phyloP scores from a whole-genome alignment of 78 protist genomes.

The Chrysochromulina tobinii region DNA sequence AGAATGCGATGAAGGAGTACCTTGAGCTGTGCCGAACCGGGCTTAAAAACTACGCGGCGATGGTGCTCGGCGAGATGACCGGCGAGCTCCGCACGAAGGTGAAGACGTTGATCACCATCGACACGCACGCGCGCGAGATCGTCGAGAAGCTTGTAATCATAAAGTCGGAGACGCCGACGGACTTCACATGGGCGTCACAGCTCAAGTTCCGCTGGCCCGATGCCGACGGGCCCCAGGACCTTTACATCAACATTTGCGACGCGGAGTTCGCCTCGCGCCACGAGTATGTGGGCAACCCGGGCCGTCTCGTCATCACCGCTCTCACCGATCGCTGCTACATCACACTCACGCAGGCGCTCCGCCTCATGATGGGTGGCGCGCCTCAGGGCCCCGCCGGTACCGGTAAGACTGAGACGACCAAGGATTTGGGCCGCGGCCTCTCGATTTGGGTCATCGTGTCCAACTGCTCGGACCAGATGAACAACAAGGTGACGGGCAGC shows the following conservation, averaged over 20 bases:
- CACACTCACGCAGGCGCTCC: conserved; percentile 87
- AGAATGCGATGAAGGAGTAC: conserved; percentile 69
- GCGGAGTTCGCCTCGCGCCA: conserved; percentile 65
- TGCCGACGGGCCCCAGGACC: background rate
- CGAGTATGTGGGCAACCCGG: conserved; percentile 87
- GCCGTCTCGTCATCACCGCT: conserved; percentile 90
- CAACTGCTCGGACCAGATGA: conserved; percentile 90
- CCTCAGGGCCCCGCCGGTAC: conserved; percentile 97
- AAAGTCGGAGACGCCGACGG: conserved; percentile 27
- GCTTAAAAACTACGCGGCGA: conserved; percentile 22
- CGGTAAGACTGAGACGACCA: conserved; percentile 92
- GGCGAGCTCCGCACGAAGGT: conserved; percentile 48
- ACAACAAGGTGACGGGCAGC: conserved; percentile 60
- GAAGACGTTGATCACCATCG: conserved; percentile 80
- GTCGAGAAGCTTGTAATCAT: conserved; percentile 56
- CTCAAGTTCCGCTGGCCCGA: conserved; percentile 58
- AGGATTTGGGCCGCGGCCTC: conserved; percentile 58
- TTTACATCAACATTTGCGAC: conserved; percentile 57
- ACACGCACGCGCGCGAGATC: conserved; percentile 87
- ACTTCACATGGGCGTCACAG: conserved; percentile 76
- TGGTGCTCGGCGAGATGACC: conserved; percentile 54
- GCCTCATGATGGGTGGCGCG: conserved; percentile 85
- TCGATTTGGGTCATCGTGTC: conserved; percentile 64
- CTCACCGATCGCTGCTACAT: conserved; percentile 94
- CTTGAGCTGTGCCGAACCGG: conserved; percentile 18